Evolutionary conservation across 2,329 filamentous ascomycete genomes (phyloP), one percentile per base, ranked within the genome.

Genomic region (Aspergillus piperis): DNA sequence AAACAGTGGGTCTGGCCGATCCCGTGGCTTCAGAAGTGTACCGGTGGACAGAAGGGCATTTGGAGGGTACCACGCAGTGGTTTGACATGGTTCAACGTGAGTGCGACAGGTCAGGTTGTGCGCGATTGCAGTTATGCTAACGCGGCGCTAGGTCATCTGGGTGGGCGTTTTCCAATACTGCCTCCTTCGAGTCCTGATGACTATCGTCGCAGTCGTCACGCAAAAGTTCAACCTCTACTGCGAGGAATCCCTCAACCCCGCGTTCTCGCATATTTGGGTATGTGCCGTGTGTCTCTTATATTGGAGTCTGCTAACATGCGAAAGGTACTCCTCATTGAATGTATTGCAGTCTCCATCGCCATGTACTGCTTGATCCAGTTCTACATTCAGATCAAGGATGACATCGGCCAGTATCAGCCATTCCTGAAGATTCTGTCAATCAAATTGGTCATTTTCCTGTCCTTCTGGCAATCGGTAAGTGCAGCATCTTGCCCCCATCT

Each of bases 301-400:
- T 17, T 17, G 4, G 15, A 7, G 27, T n/a, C 5, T 44, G 19
- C 51, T 68, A 67, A 61, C 51, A 54, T n/a, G 23, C n/a, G 8
- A 23, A 62, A 88, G 86, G 80, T 86, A 42, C 81, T 90, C 70
- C 81, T 83, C 2, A 85, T 96, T 66, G 88, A 95, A 73, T 86
- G 84, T 67, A 64, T 86, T 21, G 88, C 90, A 2, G 90, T 96
- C 41, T 86, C 88, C 0, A 84, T 96, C 60, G 92, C 92, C 61
- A 96, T 96, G 90, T 95, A 90, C 78, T 93, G 90, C 73, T 77
- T 96, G 47, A 88, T 96, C 64, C 91, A 96, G 69, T 95, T 95
- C 75, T 96, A 96, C 75, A 75, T 90, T 30, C 91, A 96, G 74
- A 81, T 95, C 49, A 87, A 86, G 64, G 77, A 82, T 1, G 85